Evolutionary conservation across 2,329 filamentous ascomycete species (phyloP), one percentile per base, ranked within the genome.

Genomic region (Aspergillus sp.): DNA sequence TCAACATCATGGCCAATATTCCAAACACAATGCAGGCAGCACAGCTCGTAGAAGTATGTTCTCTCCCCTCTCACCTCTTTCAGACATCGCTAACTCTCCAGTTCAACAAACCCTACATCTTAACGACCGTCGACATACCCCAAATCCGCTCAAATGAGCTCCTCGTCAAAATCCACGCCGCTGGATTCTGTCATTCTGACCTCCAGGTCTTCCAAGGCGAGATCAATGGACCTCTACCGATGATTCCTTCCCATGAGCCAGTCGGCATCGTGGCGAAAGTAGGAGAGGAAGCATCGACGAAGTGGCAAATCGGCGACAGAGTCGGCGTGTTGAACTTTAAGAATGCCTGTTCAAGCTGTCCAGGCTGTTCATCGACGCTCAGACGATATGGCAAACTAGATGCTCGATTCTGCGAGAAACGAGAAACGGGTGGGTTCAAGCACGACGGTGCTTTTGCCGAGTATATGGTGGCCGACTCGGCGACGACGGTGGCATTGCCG

Each of bases 121-220:
- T 44, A 7, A 35, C 36, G 2, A 33, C 29, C 8, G 31, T 39
- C 5, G 28, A 28, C 30, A 37, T 35, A 26, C 42, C 42, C 6
- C 5, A 12, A 6, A 33, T 44, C 32, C 42, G 42, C n/a, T 36
- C 42, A 5, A 41, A 48, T 11, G 44, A 49, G 27, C 45, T 50
- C 1, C 45, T 50, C 3, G 33, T 50, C 33, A 44, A 45, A 28
- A 33, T 45, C 33, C 29, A 27, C 5, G 47, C 47, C 3, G 47
- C 47, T 5, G 42, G 45, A 7, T 50, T 47, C 42, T 50, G 47
- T 28, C 47, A 50, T 29, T 47, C 43, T 7, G 46, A 50, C 31
- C 38, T 45, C 33, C 48, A 50, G 34, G 43, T 50, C 28, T 42
- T 42, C 31, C n/a, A 44, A 10, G 48, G 48, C 4, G 43, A 43